A percentile compares a stretch with the other conserved stretches of the same genome.
Evolutionary conservation across 2,329 filamentous ascomycete species (phyloP).

Genomic region (Trichoderma hamatum): DNA sequence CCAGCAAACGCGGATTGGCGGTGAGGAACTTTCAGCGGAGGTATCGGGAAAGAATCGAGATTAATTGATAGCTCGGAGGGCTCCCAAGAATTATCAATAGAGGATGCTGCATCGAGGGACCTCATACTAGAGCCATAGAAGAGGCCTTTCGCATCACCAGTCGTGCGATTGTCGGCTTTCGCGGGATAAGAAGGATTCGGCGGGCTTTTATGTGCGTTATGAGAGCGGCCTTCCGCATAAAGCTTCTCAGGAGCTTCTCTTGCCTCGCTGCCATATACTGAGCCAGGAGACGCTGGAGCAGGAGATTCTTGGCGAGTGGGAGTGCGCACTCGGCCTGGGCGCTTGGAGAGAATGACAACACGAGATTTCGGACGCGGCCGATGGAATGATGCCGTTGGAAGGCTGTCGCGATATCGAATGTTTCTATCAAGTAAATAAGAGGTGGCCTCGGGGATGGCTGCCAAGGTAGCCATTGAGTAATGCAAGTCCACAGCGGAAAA

Average conservation of each 20-base stretch:
- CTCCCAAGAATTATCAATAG: slow-evolving; percentile 3
- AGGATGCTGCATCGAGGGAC: slow-evolving; percentile 10
- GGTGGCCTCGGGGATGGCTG: slow-evolving; percentile 36
- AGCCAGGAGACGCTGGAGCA: slow-evolving; percentile 9
- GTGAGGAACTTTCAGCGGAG: slow-evolving; percentile 3
- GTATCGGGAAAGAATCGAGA: slow-evolving; percentile 28
- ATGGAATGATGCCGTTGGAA: slow-evolving; percentile 29
- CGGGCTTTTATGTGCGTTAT: not conserved
- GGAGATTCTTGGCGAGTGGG: slow-evolving; percentile 22
- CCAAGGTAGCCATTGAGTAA: slow-evolving; percentile 36
- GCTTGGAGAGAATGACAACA: slow-evolving; percentile 35
- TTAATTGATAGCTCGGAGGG: slow-evolving; percentile 23
- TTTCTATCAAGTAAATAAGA: slow-evolving; percentile 30
- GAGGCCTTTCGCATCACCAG: not conserved
- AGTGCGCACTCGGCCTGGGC: slow-evolving; percentile 32
- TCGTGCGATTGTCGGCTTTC: not conserved
- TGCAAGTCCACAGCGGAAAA: slow-evolving; percentile 12
- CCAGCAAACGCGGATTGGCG: not conserved
- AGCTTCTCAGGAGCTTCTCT: not conserved
- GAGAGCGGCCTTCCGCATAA: not conserved
- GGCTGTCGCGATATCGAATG: slow-evolving; percentile 25
- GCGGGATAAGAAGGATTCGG: not conserved
- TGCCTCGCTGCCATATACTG: slow-evolving; percentile 1
- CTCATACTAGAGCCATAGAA: not conserved
- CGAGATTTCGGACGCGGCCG: slow-evolving; percentile 35